Evolutionary conservation across 441 rosid genomes (phyloP).

Genomic region (Jatropha multifida): DNA sequence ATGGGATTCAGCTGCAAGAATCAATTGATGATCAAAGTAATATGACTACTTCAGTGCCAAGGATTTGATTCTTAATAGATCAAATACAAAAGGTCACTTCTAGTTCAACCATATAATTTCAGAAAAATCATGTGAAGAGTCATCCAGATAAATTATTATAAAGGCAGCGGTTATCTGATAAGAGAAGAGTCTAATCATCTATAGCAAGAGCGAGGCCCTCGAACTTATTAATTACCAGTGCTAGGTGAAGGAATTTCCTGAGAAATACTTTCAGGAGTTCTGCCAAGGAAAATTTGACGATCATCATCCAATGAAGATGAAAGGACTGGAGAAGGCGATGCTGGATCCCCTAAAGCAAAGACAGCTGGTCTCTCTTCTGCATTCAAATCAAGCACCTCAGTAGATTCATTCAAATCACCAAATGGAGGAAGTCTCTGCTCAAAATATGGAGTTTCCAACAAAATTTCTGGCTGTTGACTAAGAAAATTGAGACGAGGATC

Average conservation of each 20-base stretch:
- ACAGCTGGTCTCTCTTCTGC: constrained; percentile 33
- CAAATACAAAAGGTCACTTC: background rate
- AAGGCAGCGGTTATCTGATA: background rate
- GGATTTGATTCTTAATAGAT: background rate
- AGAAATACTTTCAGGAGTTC: constrained; percentile 29
- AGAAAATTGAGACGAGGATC: constrained; percentile 60
- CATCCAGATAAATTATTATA: background rate
- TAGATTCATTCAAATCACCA: constrained; percentile 32
- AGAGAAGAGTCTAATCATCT: background rate
- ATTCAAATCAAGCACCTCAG: constrained; percentile 23
- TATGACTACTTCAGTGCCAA: background rate
- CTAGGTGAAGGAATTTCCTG: constrained; percentile 37
- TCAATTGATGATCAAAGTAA: background rate
- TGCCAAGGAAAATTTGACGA: constrained; percentile 27
- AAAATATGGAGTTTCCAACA: constrained; percentile 48
- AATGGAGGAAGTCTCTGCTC: constrained; percentile 31
- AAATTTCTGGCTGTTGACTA: constrained; percentile 47
- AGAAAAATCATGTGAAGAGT: background rate
- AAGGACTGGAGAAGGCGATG: constrained; percentile 35
- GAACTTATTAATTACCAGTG: constrained; percentile 36
- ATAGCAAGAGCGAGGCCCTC: background rate
- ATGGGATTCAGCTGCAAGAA: background rate
- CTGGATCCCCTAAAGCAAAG: constrained; percentile 33
- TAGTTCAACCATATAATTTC: background rate
- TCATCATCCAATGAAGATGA: constrained; percentile 37